Evolutionary conservation across 2,329 filamentous ascomycete genomes (phyloP).

Genomic region (Arthrobotrys sinensis): DNA sequence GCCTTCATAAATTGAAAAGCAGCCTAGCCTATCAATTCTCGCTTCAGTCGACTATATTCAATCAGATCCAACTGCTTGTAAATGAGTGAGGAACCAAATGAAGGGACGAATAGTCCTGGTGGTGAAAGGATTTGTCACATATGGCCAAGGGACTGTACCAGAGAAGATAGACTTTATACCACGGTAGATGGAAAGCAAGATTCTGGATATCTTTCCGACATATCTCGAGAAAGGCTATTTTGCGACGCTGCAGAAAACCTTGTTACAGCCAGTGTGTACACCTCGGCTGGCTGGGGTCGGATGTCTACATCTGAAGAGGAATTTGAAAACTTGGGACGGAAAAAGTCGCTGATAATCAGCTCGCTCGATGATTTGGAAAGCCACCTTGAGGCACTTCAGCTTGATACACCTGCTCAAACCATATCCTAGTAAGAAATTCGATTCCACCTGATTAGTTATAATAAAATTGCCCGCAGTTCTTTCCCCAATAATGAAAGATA

Average conservation of each 20-base stretch:
- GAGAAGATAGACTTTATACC: slow-evolving; percentile 49
- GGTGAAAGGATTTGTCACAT: slow-evolving; percentile 39
- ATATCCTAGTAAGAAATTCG: slow-evolving; percentile 42
- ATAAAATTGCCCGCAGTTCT: not conserved
- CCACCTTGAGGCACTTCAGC: slow-evolving; percentile 28
- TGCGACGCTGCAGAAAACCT: slow-evolving; percentile 26
- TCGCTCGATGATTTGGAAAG: slow-evolving; percentile 35
- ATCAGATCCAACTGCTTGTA: not conserved
- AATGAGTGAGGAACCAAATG: slow-evolving; percentile 44
- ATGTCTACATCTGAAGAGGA: slow-evolving; percentile 46
- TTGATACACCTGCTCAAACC: slow-evolving; percentile 42
- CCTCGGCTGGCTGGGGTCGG: slow-evolving; percentile 40
- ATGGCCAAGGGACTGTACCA: slow-evolving; percentile 46
- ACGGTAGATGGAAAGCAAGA: slow-evolving; percentile 48
- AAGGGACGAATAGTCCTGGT: slow-evolving; percentile 13
- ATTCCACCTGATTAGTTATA: not conserved
- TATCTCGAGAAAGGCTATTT: slow-evolving; percentile 41
- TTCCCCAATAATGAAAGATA: too few species aligned
- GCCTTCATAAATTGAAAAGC: too few species aligned
- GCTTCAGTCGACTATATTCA: too few species aligned
- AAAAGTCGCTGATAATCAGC: slow-evolving; percentile 14
- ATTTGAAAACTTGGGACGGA: slow-evolving; percentile 5
- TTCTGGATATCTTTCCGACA: slow-evolving; percentile 36
- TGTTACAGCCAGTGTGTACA: slow-evolving; percentile 31
- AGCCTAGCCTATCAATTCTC: too few species aligned